phyloP scores from a whole-genome alignment of 768 basidiomycete species.

The Amanita pallidorosea region DNA sequence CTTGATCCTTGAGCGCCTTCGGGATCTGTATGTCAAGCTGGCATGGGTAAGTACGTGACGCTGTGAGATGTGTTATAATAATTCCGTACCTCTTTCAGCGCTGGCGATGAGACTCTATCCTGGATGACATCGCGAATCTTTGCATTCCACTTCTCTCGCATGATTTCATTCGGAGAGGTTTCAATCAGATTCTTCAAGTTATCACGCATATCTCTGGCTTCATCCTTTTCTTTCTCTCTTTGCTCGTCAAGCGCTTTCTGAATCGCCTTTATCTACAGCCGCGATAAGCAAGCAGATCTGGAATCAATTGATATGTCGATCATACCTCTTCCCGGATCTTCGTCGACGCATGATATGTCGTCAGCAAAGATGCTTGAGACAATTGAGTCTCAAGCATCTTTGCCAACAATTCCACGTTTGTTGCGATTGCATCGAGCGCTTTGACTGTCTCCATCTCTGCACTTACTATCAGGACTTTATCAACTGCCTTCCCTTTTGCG shows the following conservation, averaged over 20 bases:
- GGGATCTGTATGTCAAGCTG: not conserved
- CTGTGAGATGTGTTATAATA: not conserved
- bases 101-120: slow-evolving; percentile 27
- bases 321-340: slow-evolving; percentile 34
- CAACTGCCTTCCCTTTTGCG: not conserved
- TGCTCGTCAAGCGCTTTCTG: slow-evolving; percentile 26
- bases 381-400: slow-evolving; percentile 33
- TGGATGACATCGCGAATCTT: slow-evolving; percentile 24
- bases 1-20: not conserved
- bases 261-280: slow-evolving; percentile 28
- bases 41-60: not conserved
- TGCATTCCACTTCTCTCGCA: slow-evolving; percentile 24
- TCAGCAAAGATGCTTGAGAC: slow-evolving; percentile 33
- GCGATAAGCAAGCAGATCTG: not conserved
- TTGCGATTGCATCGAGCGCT: not conserved
- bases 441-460: not conserved
- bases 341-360: slow-evolving; percentile 31
- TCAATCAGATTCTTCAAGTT: slow-evolving; percentile 29
- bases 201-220: slow-evolving; percentile 23
- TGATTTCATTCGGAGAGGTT: slow-evolving; percentile 26
- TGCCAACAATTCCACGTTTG: slow-evolving; percentile 8
- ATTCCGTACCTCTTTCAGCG: slow-evolving; percentile 10
- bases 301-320: slow-evolving; percentile 6
- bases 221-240: slow-evolving; percentile 25
- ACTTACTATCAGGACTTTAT: not conserved